Conservation (phyloP, 495 filamentous ascomycete genomes). For the Xylaria telfairii region DNA sequence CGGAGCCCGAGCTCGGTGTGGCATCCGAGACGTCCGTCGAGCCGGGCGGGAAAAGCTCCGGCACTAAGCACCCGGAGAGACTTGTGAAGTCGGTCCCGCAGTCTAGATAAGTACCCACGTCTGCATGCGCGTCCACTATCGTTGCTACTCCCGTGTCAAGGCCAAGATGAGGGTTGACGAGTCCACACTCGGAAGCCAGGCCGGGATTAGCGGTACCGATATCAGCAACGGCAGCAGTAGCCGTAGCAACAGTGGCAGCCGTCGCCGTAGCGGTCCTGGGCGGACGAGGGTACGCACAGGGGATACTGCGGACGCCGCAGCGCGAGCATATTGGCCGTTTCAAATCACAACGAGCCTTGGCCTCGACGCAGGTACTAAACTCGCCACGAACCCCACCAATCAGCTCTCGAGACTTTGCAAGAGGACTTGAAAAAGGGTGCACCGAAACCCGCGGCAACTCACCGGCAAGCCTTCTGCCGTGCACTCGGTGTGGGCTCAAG, state of each 20-base stretch:
- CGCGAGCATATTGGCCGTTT: constrained; percentile 46
- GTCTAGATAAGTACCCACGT: neutral
- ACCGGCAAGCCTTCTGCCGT: constrained; percentile 46
- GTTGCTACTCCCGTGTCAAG: neutral
- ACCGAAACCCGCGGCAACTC: neutral
- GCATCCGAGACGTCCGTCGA: neutral
- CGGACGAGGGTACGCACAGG: constrained; percentile 40
- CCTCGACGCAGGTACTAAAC: constrained; percentile 38
- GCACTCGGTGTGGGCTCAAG: constrained; percentile 26
- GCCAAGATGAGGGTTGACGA: neutral
- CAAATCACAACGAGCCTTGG: constrained; percentile 49
- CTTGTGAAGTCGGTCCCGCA: constrained; percentile 6
- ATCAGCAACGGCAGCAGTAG: neutral
- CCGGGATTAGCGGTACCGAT: neutral
- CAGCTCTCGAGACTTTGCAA: neutral
- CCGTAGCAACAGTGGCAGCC: neutral
- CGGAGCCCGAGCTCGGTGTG: constrained; percentile 1
- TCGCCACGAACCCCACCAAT: neutral
- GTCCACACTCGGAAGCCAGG: neutral
- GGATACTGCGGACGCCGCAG: constrained; percentile 38
- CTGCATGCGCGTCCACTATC: neutral
- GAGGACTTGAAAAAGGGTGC: neutral
- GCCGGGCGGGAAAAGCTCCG: neutral
- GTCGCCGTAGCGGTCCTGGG: neutral
- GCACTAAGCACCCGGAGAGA: neutral